A percentile compares a stretch with the other conserved stretches of the same genome.
Conservation (phyloP, 352 stramenopile species). For the Peronospora destructor region DNA sequence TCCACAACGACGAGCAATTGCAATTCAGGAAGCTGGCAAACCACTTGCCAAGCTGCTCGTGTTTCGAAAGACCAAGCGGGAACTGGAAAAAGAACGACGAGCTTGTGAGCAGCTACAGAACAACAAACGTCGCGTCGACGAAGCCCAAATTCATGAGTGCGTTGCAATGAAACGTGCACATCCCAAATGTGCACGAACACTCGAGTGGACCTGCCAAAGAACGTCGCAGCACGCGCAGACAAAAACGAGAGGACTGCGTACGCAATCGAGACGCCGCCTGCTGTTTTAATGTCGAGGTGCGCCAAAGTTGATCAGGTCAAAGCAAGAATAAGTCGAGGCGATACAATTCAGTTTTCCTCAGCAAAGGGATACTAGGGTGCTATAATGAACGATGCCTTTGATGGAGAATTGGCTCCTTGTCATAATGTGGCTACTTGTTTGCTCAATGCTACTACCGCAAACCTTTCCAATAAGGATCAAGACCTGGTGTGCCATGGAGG, state of each 20-base stretch:
- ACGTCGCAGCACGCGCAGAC: slow-evolving; percentile 8
- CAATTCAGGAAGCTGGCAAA: slow-evolving; percentile 8
- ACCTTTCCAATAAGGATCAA: too few relatives aligned
- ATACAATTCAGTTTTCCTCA: neutral
- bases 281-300: slow-evolving; percentile 28
- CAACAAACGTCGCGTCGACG: slow-evolving; percentile 16
- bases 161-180: slow-evolving; percentile 1
- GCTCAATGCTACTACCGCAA: too few relatives aligned
- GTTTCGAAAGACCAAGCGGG: slow-evolving; percentile 52
- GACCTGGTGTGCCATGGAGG: too few relatives aligned
- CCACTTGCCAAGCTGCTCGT: slow-evolving; percentile 31
- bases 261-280: slow-evolving; percentile 29
- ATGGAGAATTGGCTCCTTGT: too few relatives aligned
- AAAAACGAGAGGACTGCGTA: slow-evolving; percentile 13
- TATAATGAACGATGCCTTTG: too few relatives aligned
- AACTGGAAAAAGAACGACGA: slow-evolving; percentile 41
- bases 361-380: too few relatives aligned
- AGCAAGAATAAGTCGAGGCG: neutral
- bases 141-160: neutral
- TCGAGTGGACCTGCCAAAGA: slow-evolving; percentile 22
- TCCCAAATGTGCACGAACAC: slow-evolving; percentile 17
- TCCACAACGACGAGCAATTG: slow-evolving; percentile 2
- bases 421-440: too few relatives aligned
- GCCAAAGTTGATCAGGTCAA: neutral
- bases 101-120: slow-evolving; percentile 10